Evolutionary conservation across 768 basidiomycete genomes (phyloP).

Genomic region (Lentinula boryana): DNA sequence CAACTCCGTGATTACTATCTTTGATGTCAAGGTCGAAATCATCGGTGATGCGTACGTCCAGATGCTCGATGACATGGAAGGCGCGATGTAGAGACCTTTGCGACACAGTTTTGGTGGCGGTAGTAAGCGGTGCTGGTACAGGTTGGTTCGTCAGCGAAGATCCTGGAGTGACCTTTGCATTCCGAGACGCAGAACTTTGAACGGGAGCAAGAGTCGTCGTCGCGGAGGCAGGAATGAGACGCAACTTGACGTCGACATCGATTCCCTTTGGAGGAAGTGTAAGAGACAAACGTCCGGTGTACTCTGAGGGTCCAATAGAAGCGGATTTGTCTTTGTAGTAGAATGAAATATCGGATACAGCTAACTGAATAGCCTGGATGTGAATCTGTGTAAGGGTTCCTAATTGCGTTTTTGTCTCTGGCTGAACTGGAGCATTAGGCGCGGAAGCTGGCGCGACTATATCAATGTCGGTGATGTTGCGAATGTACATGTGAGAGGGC

Average conservation of each 20-base stretch:
- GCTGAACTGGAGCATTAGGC: background rate
- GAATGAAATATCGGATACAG: slow-evolving; percentile 64
- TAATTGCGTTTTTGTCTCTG: slow-evolving; percentile 16
- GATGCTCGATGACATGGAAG: slow-evolving; percentile 55
- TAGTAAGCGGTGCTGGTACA: background rate
- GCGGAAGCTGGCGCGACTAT: slow-evolving; percentile 7
- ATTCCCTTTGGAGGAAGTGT: slow-evolving; percentile 61
- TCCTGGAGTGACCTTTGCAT: background rate
- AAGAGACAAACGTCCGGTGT: slow-evolving; percentile 57
- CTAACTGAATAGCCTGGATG: slow-evolving; percentile 58
- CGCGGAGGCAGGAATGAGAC: slow-evolving; percentile 49
- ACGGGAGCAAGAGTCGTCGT: slow-evolving; percentile 7
- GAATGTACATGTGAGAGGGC: slow-evolving; percentile 66
- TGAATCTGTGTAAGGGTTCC: slow-evolving; percentile 64
- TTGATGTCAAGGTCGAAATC: slow-evolving; percentile 49
- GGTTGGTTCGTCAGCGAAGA: background rate
- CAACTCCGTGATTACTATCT: slow-evolving; percentile 58
- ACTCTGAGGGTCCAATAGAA: slow-evolving; percentile 45
- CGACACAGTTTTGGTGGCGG: slow-evolving; percentile 19
- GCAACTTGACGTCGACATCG: slow-evolving; percentile 62
- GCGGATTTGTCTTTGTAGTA: slow-evolving; percentile 63
- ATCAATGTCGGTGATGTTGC: slow-evolving; percentile 62
- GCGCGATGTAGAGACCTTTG: slow-evolving; percentile 41
- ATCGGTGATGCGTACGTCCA: slow-evolving; percentile 49
- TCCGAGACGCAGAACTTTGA: background rate